These are phyloP conservation scores for Suhomyces prunicola DNA, from an alignment of 805 yeast species.

Conservation along the genomic window DNA sequence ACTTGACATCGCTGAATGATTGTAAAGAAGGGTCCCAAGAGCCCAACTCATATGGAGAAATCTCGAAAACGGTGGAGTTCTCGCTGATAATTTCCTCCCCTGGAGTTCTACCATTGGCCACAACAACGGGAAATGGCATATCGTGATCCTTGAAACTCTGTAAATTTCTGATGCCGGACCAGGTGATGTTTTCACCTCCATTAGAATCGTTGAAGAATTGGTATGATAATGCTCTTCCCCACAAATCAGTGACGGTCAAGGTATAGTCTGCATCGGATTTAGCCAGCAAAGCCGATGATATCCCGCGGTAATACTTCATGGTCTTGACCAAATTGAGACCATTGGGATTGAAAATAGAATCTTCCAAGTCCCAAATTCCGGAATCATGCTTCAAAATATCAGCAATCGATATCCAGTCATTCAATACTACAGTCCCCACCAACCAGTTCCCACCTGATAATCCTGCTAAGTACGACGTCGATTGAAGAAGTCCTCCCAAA, in stretches of 20 bases:
- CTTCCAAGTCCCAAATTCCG: constrained; percentile 64
- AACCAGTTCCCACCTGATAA: constrained; percentile 58
- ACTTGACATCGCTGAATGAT: constrained; percentile 28
- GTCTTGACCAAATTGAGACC: constrained; percentile 57
- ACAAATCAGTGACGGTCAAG: constrained; percentile 36
- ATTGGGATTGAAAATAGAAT: constrained; percentile 59
- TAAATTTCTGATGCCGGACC: constrained; percentile 23
- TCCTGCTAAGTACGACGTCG: constrained; percentile 13
- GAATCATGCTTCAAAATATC: constrained; percentile 23
- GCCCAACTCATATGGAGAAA: constrained; percentile 39
- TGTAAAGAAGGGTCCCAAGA: constrained; percentile 41
- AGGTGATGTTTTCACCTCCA: constrained; percentile 26
- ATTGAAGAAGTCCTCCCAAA: constrained; percentile 34
- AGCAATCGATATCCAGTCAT: constrained; percentile 33
- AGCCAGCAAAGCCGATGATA: constrained; percentile 20
- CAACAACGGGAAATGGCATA: constrained; percentile 40
- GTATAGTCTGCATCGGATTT: constrained; percentile 36
- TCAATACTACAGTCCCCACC: constrained; percentile 47
- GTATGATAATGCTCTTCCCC: constrained; percentile 41
- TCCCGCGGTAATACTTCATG: constrained; percentile 43
- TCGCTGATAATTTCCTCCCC: constrained; percentile 50
- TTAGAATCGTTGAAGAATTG: constrained; percentile 28
- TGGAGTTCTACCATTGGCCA: constrained; percentile 62
- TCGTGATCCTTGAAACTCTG: constrained; percentile 24
- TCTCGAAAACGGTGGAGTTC: constrained; percentile 61